phyloP scores from a whole-genome alignment of 768 basidiomycete genomes.

The Kondoa malvinella region DNA sequence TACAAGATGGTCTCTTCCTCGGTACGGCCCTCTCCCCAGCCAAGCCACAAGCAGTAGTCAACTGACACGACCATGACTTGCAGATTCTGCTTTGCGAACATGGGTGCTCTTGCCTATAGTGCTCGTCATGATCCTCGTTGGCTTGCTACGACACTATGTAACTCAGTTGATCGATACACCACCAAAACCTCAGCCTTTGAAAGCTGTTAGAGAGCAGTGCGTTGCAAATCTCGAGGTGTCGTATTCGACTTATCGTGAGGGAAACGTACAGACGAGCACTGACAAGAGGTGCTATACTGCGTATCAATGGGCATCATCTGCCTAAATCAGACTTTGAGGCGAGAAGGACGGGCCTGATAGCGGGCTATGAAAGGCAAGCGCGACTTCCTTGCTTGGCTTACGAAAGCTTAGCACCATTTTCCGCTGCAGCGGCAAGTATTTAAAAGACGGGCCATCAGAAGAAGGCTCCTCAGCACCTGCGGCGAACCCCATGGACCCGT shows the following conservation, averaged over 20 bases:
- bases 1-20: neutral
- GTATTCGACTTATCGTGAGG: neutral
- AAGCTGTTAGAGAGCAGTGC: slow-evolving; percentile 73
- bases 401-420: neutral
- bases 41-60: neutral
- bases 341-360: slow-evolving; percentile 28
- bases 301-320: slow-evolving; percentile 17
- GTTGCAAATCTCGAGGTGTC: neutral
- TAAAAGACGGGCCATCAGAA: slow-evolving; percentile 66
- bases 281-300: slow-evolving; percentile 20
- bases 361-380: slow-evolving; percentile 21
- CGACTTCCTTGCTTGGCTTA: neutral
- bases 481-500: slow-evolving; percentile 79
- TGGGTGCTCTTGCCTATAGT: slow-evolving; percentile 16
- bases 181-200: slow-evolving; percentile 61
- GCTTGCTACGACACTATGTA: slow-evolving; percentile 81
- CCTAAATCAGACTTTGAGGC: slow-evolving; percentile 31
- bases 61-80: slow-evolving; percentile 1
- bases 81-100: slow-evolving; percentile 15
- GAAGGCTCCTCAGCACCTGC: slow-evolving; percentile 37
- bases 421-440: slow-evolving; percentile 46
- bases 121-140: slow-evolving; percentile 38
- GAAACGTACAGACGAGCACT: slow-evolving; percentile 14
- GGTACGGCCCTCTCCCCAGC: neutral
- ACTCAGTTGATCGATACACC: slow-evolving; percentile 63